A percentile compares a stretch with the other conserved stretches of the same genome.
These are phyloP conservation scores for Coniochaeta pulveracea DNA, from an alignment of 2,329 filamentous ascomycete genomes.

Conservation along the genomic window DNA sequence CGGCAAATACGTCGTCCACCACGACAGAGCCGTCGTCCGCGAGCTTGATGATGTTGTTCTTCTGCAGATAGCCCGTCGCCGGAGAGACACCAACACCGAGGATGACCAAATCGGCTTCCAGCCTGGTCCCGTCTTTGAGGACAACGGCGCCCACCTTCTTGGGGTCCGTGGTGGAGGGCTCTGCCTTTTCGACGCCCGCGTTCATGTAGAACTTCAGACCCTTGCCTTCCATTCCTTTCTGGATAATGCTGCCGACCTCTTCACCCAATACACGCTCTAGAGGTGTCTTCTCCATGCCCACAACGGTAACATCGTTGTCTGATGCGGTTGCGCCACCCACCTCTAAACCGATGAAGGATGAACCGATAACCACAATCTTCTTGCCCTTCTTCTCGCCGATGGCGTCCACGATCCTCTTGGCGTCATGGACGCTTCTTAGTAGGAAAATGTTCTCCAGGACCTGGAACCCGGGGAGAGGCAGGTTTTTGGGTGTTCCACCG, in stretches of 20 bases:
- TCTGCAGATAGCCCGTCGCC: conserved; percentile 69
- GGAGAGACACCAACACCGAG: conserved; percentile 84
- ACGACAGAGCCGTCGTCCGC: conserved; percentile 77
- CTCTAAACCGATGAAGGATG: conserved; percentile 97
- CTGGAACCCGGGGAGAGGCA: conserved; percentile 80
- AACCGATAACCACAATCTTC: conserved; percentile 86
- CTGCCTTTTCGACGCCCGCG: conserved; percentile 73
- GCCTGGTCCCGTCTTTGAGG: conserved; percentile 73
- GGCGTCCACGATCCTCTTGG: conserved; percentile 64
- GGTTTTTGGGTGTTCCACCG: conserved; percentile 62
- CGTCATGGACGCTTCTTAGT: conserved; percentile 66
- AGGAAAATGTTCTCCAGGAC: conserved; percentile 80
- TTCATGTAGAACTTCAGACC: conserved; percentile 82
- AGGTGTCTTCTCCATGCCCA: conserved; percentile 81
- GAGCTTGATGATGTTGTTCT: conserved; percentile 58
- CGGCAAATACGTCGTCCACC: conserved; percentile 69
- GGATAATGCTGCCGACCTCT: conserved; percentile 71
- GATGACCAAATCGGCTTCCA: conserved; percentile 83
- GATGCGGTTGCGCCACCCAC: conserved; percentile 73
- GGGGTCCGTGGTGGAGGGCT: conserved; percentile 54
- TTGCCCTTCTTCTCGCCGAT: conserved; percentile 76
- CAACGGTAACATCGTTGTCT: conserved; percentile 72
- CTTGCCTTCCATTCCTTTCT: conserved; percentile 67
- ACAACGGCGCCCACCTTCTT: conserved; percentile 68
- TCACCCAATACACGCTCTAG: conserved; percentile 79